Conservation (phyloP, 2,329 filamentous ascomycete species). For the Fusarium circinatum region DNA sequence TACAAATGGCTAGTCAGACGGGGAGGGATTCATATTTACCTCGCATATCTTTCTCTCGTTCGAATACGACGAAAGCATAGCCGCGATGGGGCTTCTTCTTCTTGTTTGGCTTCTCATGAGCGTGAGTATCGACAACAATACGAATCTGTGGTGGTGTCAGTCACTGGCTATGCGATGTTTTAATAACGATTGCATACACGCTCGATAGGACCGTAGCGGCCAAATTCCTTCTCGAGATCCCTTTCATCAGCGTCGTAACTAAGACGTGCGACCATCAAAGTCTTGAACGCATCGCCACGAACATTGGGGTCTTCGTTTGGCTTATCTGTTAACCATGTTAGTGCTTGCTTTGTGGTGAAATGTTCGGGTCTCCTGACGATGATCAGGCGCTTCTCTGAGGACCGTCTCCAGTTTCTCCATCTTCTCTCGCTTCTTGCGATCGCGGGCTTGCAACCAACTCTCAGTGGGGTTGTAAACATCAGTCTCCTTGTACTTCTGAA, state of each 20-base stretch:
- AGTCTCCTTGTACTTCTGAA: slow-evolving; percentile 81
- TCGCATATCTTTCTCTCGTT: slow-evolving; percentile 99
- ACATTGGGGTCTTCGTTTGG: slow-evolving; percentile 88
- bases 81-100: slow-evolving; percentile 85
- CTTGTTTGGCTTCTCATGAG: slow-evolving; percentile 75
- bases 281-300: slow-evolving; percentile 93
- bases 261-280: slow-evolving; percentile 88
- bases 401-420: slow-evolving; percentile 72
- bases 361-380: slow-evolving; percentile 60
- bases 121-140: slow-evolving; percentile 81
- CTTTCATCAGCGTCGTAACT: slow-evolving; percentile 90
- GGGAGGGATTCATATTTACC: slow-evolving; percentile 70
- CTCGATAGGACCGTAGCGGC: slow-evolving; percentile 92
- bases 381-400: slow-evolving; percentile 70
- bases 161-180: neutral
- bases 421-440: slow-evolving; percentile 86
- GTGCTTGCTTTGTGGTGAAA: neutral
- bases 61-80: slow-evolving; percentile 97
- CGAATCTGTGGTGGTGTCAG: slow-evolving; percentile 73
- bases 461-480: slow-evolving; percentile 85
- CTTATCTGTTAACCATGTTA: slow-evolving; percentile 67
- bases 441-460: slow-evolving; percentile 89
- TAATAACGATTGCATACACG: slow-evolving; percentile 66
- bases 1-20: slow-evolving; percentile 44
- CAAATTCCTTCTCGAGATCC: slow-evolving; percentile 93